Base-by-base conservation (phyloP, 257 asterid species). In the Jacaranda copaia region DNA sequence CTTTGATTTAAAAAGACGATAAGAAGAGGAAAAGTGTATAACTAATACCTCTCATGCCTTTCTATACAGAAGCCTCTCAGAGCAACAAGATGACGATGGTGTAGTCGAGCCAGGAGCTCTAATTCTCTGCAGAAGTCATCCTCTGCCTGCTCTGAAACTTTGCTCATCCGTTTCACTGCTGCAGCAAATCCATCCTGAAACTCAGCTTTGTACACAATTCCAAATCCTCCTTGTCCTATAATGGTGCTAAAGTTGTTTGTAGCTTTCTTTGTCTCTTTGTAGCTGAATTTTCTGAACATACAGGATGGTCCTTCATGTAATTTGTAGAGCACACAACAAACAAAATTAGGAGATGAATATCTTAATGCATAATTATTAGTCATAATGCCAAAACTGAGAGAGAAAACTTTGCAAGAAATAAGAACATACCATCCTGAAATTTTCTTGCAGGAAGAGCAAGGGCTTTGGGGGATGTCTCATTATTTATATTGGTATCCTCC, bases 161-260 rank as follows among this genome's bases (percentile, higher is more conserved):
- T 93, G 84, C 86, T 88, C 99, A 96, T 91, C 85, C 89, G 85
- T 88, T 96, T 96, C 81, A 93, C 98, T 0, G 97, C 97, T 80
- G 87, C 89, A 53, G 83, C 81, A 12, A 82, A 76, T 73, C 93
- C 92, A 81, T 88, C 97, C 63, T 48, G 84, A 83, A 93, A 93
- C 84, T 89, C 93, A 20, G 88, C 97, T 80, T 91, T 96, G 81
- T 90, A 96, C 61, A 96, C 96, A 16, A 89, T 81, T 66, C 99
- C 97, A 58, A 96, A 96, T 62, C 99, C 99, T 64, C 99, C 99
- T 83, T 93, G 94, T 52, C 98, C 98, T 63, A 90, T 90, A 43
- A 86, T 72, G 39, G 90, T 88, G 84, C 87, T 82, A 79, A 96
- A 96, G 81, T 88, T 81, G 56, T 91, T 77, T 58, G 99, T 96